These are phyloP conservation scores for Cladosporium halotolerans DNA, from an alignment of 2,329 filamentous ascomycete species.

Conservation along the genomic window DNA sequence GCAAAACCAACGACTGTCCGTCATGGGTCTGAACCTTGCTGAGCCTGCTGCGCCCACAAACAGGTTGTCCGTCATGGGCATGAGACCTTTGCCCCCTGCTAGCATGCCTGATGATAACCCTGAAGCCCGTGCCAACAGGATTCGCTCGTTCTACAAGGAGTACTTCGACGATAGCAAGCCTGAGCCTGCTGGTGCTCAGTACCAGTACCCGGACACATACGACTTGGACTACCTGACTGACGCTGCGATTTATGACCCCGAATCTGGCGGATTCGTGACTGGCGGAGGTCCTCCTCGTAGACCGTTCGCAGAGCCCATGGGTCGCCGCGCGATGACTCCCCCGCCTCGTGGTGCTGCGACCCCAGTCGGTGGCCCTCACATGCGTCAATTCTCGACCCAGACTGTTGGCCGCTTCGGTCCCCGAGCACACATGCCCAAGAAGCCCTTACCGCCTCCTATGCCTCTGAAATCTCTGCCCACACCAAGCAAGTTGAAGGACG, in stretches of 20 bases:
- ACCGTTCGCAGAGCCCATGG: conserved; percentile 76
- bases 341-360: conserved; percentile 63
- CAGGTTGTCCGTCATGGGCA: conserved; percentile 50
- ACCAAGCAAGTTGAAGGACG: conserved; percentile 78
- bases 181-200: conserved; percentile 28
- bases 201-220: conserved; percentile 68
- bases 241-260: conserved; percentile 49
- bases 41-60: conserved; percentile 17
- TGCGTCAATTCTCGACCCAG: conserved; percentile 40
- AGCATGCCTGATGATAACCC: conserved; percentile 84
- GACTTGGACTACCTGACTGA: conserved; percentile 65
- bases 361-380: conserved; percentile 38
- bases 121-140: conserved; percentile 89
- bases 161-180: conserved; percentile 85
- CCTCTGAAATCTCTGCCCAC: conserved; percentile 73
- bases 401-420: conserved; percentile 20
- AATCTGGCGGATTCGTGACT: conserved; percentile 50
- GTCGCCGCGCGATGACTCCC: conserved; percentile 90
- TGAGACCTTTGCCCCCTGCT: conserved; percentile 75
- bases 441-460: conserved; percentile 63
- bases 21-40: conserved; percentile 11
- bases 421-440: conserved; percentile 33
- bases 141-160: conserved; percentile 98
- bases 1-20: conserved; percentile 13
- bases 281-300: conserved; percentile 26